Conservation (phyloP, 139 green algal species). For the Klebsormidium nitens region DNA sequence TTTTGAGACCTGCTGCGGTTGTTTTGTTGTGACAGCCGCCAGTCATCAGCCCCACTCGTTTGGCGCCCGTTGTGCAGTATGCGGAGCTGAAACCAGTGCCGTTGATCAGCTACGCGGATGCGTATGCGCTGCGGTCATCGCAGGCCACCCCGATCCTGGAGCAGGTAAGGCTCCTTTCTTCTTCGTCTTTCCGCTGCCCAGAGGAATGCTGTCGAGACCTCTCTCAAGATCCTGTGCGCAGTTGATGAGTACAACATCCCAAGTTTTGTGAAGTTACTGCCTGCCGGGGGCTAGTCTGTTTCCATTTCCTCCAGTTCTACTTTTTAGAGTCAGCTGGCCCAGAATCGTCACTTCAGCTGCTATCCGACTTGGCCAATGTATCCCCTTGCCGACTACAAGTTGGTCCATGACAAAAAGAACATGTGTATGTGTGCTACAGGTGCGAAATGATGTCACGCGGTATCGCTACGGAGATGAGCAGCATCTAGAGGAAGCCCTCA, state of each 20-base stretch:
- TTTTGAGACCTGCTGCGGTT: background rate
- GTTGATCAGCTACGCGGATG: slow-evolving; percentile 61
- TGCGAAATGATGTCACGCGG: slow-evolving; percentile 48
- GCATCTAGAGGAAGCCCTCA: slow-evolving; percentile 94
- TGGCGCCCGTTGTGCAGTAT: slow-evolving; percentile 34
- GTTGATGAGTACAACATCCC: too few relatives aligned
- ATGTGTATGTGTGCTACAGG: slow-evolving; percentile 19
- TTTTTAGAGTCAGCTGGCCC: background rate
- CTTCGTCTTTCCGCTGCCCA: too few relatives aligned
- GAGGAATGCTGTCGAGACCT: too few relatives aligned
- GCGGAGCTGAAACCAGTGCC: slow-evolving; percentile 71
- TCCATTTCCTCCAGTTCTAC: too few relatives aligned
- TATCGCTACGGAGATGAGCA: slow-evolving; percentile 95
- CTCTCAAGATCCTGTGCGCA: too few relatives aligned
- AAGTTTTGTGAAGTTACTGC: too few relatives aligned
- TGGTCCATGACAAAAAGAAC: too few relatives aligned
- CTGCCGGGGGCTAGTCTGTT: too few relatives aligned
- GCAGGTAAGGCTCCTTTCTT: too few relatives aligned
- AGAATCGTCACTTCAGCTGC: background rate
- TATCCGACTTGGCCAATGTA: too few relatives aligned
- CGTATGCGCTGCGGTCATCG: slow-evolving; percentile 61
- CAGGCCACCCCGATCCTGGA: slow-evolving; percentile 96
- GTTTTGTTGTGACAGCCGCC: background rate
- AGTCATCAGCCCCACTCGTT: background rate
- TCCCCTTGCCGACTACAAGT: too few relatives aligned